Conservation (phyloP, 1,284 basidiomycete species). For the Papiliotrema fonsecae region DNA sequence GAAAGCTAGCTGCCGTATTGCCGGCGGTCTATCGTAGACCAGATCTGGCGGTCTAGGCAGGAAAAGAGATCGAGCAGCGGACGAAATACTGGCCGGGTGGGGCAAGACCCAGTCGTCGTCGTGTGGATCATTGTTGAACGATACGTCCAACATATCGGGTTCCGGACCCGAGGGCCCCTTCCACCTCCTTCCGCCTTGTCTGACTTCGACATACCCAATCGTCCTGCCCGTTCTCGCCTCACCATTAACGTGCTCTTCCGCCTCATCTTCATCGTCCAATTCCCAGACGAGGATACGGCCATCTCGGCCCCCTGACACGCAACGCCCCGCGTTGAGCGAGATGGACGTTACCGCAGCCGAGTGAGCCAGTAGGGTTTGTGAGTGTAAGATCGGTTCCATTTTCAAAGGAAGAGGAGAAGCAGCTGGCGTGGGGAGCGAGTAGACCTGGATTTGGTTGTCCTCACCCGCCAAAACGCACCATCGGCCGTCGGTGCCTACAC, state of each 20-base stretch:
- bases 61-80: constrained; percentile 39
- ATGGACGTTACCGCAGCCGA: constrained; percentile 36
- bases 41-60: constrained; percentile 28
- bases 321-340: constrained; percentile 32
- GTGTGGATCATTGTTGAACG: too few relatives aligned
- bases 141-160: neutral
- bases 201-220: constrained; percentile 41
- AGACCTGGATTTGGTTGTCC: constrained; percentile 46
- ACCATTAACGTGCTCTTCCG: constrained; percentile 6
- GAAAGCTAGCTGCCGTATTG: constrained; percentile 39
- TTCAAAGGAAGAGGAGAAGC: constrained; percentile 12
- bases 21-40: constrained; percentile 7
- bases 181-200: constrained; percentile 19
- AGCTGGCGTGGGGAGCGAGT: constrained; percentile 29
- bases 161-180: constrained; percentile 13
- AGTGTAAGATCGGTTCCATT: constrained; percentile 15
- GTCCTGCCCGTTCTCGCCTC: constrained; percentile 22
- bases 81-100: constrained; percentile 40
- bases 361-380: constrained; percentile 43
- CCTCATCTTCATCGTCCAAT: constrained; percentile 28
- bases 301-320: constrained; percentile 40
- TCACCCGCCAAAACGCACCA: constrained; percentile 46
- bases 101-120: too few relatives aligned
- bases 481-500: constrained; percentile 39
- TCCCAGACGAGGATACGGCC: constrained; percentile 47